These are phyloP conservation scores for Fusarium floridanum DNA, from an alignment of 2,329 filamentous ascomycete genomes.

Conservation along the genomic window DNA sequence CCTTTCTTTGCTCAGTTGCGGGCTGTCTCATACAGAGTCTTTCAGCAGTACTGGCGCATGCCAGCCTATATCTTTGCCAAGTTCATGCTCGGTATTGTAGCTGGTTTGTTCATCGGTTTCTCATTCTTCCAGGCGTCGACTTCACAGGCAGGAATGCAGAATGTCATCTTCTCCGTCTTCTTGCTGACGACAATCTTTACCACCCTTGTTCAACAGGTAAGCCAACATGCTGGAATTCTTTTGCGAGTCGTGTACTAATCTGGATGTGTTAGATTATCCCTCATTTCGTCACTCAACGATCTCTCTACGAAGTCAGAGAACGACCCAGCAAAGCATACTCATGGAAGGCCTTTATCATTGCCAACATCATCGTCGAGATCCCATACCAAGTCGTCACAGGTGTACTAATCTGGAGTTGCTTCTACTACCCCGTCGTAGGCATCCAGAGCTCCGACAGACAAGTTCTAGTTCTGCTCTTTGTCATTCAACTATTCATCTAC, in stretches of 20 bases:
- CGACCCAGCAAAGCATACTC: slow-evolving; percentile 80
- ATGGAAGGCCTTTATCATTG: slow-evolving; percentile 79
- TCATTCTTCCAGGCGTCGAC: slow-evolving; percentile 71
- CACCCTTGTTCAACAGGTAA: slow-evolving; percentile 72
- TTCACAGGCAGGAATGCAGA: slow-evolving; percentile 77
- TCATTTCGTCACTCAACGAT: slow-evolving; percentile 79
- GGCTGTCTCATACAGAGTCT: slow-evolving; percentile 76
- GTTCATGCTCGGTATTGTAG: slow-evolving; percentile 68
- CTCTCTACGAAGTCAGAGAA: slow-evolving; percentile 83
- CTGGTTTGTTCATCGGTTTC: slow-evolving; percentile 80
- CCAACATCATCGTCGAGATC: slow-evolving; percentile 79
- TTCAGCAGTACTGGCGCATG: slow-evolving; percentile 87
- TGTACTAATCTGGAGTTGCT: slow-evolving; percentile 72
- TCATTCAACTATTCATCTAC: slow-evolving; percentile 77
- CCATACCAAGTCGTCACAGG: slow-evolving; percentile 77
- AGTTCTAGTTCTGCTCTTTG: slow-evolving; percentile 74
- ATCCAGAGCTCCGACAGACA: slow-evolving; percentile 67
- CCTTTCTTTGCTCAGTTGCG: slow-evolving; percentile 75
- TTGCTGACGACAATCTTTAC: slow-evolving; percentile 82
- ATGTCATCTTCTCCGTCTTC: slow-evolving; percentile 81
- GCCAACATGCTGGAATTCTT: slow-evolving; percentile 14
- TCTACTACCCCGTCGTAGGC: slow-evolving; percentile 75
- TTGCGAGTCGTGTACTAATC: slow-evolving; percentile 35
- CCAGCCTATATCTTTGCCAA: slow-evolving; percentile 85
- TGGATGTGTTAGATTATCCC: slow-evolving; percentile 72